Evolutionary conservation across 1,139 yeast genomes (phyloP).

Genomic region (Candida mesenterica): DNA sequence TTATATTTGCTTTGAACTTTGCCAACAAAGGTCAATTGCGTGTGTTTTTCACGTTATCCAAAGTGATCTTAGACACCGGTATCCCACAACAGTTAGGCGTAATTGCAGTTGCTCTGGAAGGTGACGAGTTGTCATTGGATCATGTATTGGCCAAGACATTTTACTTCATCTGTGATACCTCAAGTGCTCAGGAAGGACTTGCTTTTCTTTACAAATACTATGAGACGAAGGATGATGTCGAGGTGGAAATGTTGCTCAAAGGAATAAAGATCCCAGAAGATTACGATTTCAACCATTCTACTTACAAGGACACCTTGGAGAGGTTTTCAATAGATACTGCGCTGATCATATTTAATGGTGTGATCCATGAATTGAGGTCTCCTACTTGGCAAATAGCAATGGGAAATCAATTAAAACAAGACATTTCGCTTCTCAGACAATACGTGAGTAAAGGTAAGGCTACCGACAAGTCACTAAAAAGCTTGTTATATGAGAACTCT

Average conservation of each 20-base stretch:
- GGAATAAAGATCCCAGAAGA: conserved; percentile 18
- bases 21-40: conserved; percentile 48
- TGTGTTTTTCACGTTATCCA: conserved; percentile 48
- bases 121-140: conserved; percentile 22
- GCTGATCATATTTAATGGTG: conserved; percentile 70
- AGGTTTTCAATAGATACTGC: conserved; percentile 47
- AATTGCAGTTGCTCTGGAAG: conserved; percentile 52
- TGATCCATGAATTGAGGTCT: conserved; percentile 42
- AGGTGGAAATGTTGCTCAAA: conserved; percentile 24
- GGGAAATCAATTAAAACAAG: conserved; percentile 40
- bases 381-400: conserved; percentile 40
- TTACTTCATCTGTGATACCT: conserved; percentile 32
- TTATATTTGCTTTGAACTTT: conserved; percentile 70
- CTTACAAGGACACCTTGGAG: conserved; percentile 15
- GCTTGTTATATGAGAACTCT: conserved; percentile 33
- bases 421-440: conserved; percentile 29
- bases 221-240: conserved; percentile 27
- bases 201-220: conserved; percentile 42
- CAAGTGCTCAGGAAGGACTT: conserved; percentile 36
- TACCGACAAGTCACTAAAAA: conserved; percentile 25
- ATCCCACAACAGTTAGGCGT: conserved; percentile 82
- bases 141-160: conserved; percentile 30
- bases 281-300: conserved; percentile 11
- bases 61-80: conserved; percentile 52
- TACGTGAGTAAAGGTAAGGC: conserved; percentile 22